Percentiles rank a stretch among this genome's conserved stretches.
phyloP scores from a whole-genome alignment of 257 asterid species.

The Jasminum sambac region DNA sequence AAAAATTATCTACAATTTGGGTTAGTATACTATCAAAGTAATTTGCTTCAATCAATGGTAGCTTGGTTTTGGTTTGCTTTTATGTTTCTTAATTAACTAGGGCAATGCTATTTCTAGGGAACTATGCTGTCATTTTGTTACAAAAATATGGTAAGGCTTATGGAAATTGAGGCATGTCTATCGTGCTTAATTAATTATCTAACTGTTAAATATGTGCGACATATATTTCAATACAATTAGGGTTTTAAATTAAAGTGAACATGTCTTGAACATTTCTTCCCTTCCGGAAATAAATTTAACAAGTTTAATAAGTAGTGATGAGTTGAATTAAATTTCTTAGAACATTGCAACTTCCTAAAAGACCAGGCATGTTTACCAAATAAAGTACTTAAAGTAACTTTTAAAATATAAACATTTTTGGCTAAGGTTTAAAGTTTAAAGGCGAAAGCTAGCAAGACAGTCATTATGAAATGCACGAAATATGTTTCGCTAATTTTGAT shows the following conservation, averaged over 20 bases:
- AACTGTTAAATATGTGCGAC: no score
- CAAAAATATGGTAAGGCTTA: not conserved
- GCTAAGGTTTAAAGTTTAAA: not conserved
- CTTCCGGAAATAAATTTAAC: no score
- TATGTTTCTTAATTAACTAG: constrained; percentile 7
- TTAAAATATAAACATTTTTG: not conserved
- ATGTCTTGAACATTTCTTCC: no score
- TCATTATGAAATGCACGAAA: no score
- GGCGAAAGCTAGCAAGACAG: not conserved
- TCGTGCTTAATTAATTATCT: no score
- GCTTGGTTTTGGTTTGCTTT: constrained; percentile 19
- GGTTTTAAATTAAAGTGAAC: no score
- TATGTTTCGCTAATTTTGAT: not conserved
- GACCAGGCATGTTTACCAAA: not conserved
- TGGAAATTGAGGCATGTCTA: no score
- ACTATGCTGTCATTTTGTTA: not conserved
- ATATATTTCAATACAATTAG: no score
- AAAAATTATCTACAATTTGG: constrained; percentile 34
- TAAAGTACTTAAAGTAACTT: not conserved
- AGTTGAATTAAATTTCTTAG: not conserved
- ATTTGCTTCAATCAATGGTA: constrained; percentile 31
- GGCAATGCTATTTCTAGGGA: not conserved
- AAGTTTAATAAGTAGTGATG: not conserved
- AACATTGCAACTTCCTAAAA: not conserved
- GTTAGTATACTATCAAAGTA: constrained; percentile 31